Percentiles rank a stretch among this genome's conserved stretches.
These are phyloP conservation scores for Crithidia sp. DNA, from an alignment of 208 protist species.

Conservation along the genomic window DNA sequence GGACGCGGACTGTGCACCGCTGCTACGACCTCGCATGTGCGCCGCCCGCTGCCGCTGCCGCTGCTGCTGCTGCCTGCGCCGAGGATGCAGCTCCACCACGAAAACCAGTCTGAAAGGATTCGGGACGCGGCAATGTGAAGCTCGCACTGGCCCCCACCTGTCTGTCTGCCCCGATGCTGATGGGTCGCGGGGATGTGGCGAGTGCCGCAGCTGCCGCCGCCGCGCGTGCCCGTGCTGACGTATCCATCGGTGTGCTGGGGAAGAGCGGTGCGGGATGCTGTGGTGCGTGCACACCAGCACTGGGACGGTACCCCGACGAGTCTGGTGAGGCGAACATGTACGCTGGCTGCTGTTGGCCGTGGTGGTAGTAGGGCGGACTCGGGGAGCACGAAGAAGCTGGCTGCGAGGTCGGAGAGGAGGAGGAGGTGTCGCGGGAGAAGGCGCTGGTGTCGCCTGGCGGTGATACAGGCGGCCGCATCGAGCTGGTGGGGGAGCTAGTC, in stretches of 20 bases:
- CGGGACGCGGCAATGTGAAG: constrained; percentile 8
- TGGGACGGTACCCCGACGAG: too few relatives aligned
- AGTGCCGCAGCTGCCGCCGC: neutral
- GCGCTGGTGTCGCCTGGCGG: neutral
- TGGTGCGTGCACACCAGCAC: too few relatives aligned
- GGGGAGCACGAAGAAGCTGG: too few relatives aligned
- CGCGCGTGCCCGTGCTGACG: neutral
- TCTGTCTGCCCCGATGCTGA: neutral
- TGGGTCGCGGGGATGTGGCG: neutral
- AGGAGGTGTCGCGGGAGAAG: neutral
- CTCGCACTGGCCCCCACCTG: neutral
- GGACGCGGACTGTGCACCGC: neutral
- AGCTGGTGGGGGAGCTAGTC: neutral
- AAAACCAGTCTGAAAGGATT: constrained; percentile 1
- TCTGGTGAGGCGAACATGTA: neutral
- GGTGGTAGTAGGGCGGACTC: too few relatives aligned
- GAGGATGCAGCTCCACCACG: neutral
- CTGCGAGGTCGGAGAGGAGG: neutral
- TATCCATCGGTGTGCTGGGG: neutral
- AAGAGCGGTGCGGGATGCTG: neutral
- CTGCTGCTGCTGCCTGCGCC: neutral
- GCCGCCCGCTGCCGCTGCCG: constrained; percentile 1
- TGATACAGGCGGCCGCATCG: neutral
- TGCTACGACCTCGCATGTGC: neutral
- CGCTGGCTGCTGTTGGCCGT: too few relatives aligned